These are phyloP conservation scores for Rhynchosporium agropyri DNA, from an alignment of 2,329 filamentous ascomycete species.

Conservation along the genomic window DNA sequence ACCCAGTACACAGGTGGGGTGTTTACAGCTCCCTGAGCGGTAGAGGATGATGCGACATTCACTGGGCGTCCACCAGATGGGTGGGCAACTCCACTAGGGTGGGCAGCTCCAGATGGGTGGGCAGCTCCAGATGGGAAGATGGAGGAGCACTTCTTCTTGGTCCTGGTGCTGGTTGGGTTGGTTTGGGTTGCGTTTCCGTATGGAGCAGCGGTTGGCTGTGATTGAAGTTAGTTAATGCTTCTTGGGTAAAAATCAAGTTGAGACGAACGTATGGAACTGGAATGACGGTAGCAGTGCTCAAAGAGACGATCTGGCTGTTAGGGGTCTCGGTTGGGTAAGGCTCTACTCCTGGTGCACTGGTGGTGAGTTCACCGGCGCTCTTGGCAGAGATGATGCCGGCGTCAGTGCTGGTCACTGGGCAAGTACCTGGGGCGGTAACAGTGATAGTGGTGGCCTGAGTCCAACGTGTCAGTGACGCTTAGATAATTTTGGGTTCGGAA, in stretches of 20 bases:
- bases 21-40: not conserved
- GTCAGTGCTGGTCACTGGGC: slow-evolving; percentile 1
- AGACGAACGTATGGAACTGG: slow-evolving; percentile 29
- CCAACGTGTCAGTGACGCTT: slow-evolving; percentile 15
- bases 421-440: slow-evolving; percentile 15
- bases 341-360: slow-evolving; percentile 10
- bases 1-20: not conserved
- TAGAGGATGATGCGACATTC: not conserved
- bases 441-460: slow-evolving; percentile 18
- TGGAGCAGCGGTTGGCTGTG: slow-evolving; percentile 28
- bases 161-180: slow-evolving; percentile 23
- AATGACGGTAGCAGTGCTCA: slow-evolving; percentile 37
- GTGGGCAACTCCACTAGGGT: not conserved
- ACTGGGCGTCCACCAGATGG: slow-evolving; percentile 1
- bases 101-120: slow-evolving; percentile 20
- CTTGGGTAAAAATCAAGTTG: not conserved
- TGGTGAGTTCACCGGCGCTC: slow-evolving; percentile 14
- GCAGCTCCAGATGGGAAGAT: slow-evolving; percentile 34
- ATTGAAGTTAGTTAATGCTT: not conserved
- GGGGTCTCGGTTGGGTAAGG: slow-evolving; percentile 13
- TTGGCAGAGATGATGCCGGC: not conserved
- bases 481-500: not conserved
- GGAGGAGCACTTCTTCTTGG: slow-evolving; percentile 35
- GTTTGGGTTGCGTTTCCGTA: slow-evolving; percentile 33
- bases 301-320: slow-evolving; percentile 20